A percentile compares a stretch with the other conserved stretches of the same genome.
phyloP scores from a whole-genome alignment of 2,329 filamentous ascomycete species.

The Cercospora citrullina region DNA sequence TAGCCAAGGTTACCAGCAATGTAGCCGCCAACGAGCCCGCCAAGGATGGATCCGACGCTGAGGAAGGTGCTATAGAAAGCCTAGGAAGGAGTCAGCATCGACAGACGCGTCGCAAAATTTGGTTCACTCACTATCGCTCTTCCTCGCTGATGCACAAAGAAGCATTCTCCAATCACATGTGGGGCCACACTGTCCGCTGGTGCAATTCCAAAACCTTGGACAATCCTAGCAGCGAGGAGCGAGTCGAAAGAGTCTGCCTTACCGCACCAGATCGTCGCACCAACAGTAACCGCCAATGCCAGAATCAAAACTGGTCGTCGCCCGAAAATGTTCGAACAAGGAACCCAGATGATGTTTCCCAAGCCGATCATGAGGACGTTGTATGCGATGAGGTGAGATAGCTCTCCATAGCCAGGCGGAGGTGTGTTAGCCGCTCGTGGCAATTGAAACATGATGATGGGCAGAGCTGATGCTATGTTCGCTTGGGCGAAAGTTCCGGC shows the following conservation, averaged over 20 bases:
- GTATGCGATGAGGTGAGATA: slow-evolving; percentile 43
- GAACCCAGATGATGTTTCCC: slow-evolving; percentile 46
- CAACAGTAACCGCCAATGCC: slow-evolving; percentile 38
- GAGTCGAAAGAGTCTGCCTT: slow-evolving; percentile 41
- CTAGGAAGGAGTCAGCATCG: slow-evolving; percentile 18
- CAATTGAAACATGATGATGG: slow-evolving; percentile 31
- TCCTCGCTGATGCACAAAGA: slow-evolving; percentile 46
- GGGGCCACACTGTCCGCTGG: slow-evolving; percentile 45
- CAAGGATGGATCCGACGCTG: slow-evolving; percentile 41
- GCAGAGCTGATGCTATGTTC: slow-evolving; percentile 41
- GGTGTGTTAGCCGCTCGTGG: slow-evolving; percentile 27
- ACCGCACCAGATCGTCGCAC: slow-evolving; percentile 45
- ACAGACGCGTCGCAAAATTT: not conserved
- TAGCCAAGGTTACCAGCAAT: slow-evolving; percentile 42
- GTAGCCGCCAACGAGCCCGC: slow-evolving; percentile 45
- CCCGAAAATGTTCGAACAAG: slow-evolving; percentile 45
- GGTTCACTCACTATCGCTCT: slow-evolving; percentile 40
- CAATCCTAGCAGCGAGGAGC: slow-evolving; percentile 41
- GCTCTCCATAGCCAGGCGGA: slow-evolving; percentile 35
- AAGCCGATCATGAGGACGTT: slow-evolving; percentile 44
- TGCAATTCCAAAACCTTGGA: slow-evolving; percentile 43
- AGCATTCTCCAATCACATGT: slow-evolving; percentile 45
- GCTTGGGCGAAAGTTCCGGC: slow-evolving; percentile 42
- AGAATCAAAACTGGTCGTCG: slow-evolving; percentile 42
- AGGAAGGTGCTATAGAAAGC: slow-evolving; percentile 47